Conservation (phyloP, 2,329 filamentous ascomycete species). For the Fusarium burgessii region DNA sequence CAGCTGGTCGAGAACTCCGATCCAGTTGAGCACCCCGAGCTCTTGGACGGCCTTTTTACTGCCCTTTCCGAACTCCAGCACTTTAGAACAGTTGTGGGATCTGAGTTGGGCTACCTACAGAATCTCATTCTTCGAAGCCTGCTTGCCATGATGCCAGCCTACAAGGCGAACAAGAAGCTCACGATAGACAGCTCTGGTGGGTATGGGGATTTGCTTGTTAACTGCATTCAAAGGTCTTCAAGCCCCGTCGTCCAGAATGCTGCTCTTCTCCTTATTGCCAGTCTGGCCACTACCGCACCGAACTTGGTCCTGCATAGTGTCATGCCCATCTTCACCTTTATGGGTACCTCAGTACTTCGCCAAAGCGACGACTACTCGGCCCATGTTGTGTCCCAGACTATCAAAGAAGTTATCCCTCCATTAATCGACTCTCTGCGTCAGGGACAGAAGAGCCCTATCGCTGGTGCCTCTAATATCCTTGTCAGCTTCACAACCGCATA, state of each 20-base stretch:
- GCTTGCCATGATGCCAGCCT: constrained; percentile 83
- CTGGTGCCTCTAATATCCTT: constrained; percentile 88
- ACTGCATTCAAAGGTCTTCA: constrained; percentile 90
- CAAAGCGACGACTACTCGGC: constrained; percentile 98
- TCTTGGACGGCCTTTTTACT: constrained; percentile 84
- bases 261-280: constrained; percentile 87
- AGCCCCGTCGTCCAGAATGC: constrained; percentile 95
- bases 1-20: constrained; percentile 87
- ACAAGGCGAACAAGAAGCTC: constrained; percentile 70
- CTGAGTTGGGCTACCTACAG: constrained; percentile 91
- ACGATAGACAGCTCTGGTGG: constrained; percentile 83
- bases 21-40: constrained; percentile 78
- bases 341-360: constrained; percentile 89
- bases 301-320: constrained; percentile 95
- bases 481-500: constrained; percentile 96
- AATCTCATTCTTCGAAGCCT: constrained; percentile 85
- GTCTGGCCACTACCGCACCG: constrained; percentile 86
- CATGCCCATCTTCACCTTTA: constrained; percentile 99
- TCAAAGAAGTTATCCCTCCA: constrained; percentile 92
- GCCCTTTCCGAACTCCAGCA: constrained; percentile 89
- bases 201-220: constrained; percentile 90
- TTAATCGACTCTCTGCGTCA: constrained; percentile 87
- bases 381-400: constrained; percentile 94
- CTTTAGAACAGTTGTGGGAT: constrained; percentile 82
- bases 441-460: constrained; percentile 81